These are phyloP conservation scores for Vitis hybrid DNA, from an alignment of 177 flowering plant genomes.

Conservation along the genomic window DNA sequence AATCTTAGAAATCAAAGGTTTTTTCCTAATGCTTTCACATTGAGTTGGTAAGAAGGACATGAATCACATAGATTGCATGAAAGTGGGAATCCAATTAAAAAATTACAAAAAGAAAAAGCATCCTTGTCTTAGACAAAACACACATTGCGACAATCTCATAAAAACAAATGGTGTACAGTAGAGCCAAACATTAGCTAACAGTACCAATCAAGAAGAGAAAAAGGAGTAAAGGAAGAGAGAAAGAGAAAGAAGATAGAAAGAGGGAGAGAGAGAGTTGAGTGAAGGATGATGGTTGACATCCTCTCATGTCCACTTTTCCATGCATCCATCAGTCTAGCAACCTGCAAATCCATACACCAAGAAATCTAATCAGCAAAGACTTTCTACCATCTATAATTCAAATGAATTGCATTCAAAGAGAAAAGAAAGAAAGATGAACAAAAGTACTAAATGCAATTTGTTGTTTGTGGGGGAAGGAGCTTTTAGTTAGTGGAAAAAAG, in stretches of 20 bases:
- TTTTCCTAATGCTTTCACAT: no score
- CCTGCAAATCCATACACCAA: slow-evolving; percentile 24
- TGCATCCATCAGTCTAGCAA: slow-evolving; percentile 21
- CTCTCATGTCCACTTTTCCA: slow-evolving; percentile 49
- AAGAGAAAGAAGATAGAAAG: neutral
- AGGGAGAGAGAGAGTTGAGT: neutral
- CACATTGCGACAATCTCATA: slow-evolving; percentile 21
- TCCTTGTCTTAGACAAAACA: slow-evolving; percentile 16
- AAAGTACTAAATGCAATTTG: no score
- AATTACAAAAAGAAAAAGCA: slow-evolving; percentile 11
- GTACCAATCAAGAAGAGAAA: slow-evolving; percentile 8
- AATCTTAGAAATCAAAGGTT: no score
- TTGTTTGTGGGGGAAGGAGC: no score
- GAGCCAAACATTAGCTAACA: slow-evolving; percentile 7
- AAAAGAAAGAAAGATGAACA: neutral
- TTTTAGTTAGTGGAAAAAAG: no score
- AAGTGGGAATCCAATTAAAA: neutral
- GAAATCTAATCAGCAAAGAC: slow-evolving; percentile 7
- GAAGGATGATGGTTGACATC: slow-evolving; percentile 33
- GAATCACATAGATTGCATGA: neutral
- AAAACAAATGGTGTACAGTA: slow-evolving; percentile 26
- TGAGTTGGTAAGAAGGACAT: no score
- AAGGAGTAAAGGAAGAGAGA: slow-evolving; percentile 1
- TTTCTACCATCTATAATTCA: no score
- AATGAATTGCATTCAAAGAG: neutral